Conservation (phyloP, 140 eudicot species). For the Cichorium intybus region DNA sequence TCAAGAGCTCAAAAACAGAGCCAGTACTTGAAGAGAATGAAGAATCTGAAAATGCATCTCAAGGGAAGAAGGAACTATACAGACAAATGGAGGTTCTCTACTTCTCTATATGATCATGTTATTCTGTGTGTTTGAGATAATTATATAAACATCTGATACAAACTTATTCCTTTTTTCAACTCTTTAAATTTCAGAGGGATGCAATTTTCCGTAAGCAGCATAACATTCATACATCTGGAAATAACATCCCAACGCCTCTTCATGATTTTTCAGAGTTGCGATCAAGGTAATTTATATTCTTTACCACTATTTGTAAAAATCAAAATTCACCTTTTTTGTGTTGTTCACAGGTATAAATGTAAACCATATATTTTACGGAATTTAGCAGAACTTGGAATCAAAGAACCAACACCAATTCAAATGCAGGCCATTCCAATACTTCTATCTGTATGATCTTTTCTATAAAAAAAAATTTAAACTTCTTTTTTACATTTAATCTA, state of each 20-base stretch:
- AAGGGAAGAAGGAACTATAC: conserved; percentile 64
- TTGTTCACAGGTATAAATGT: conserved; percentile 60
- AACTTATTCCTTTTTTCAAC: neutral
- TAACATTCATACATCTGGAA: conserved; percentile 76
- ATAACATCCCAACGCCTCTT: conserved; percentile 85
- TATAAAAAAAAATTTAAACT: neutral
- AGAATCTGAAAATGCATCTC: conserved; percentile 32
- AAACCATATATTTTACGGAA: conserved; percentile 65
- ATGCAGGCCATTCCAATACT: conserved; percentile 98
- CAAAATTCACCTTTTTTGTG: neutral
- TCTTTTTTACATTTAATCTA: neutral
- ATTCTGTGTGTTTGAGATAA: neutral
- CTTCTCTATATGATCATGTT: neutral
- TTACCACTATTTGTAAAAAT: neutral
- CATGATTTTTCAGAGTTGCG: conserved; percentile 62
- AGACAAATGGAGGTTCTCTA: conserved; percentile 78
- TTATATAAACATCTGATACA: neutral
- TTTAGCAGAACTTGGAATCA: conserved; percentile 75
- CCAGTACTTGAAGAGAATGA: conserved; percentile 39
- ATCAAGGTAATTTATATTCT: conserved; percentile 50
- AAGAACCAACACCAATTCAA: conserved; percentile 95
- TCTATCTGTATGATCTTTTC: conserved; percentile 74
- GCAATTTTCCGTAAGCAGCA: conserved; percentile 66
- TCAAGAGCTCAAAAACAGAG: conserved; percentile 52
- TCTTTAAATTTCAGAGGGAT: conserved; percentile 58